Conservation (phyloP, 1,284 basidiomycete species). For the Papiliotrema terrestris region DNA sequence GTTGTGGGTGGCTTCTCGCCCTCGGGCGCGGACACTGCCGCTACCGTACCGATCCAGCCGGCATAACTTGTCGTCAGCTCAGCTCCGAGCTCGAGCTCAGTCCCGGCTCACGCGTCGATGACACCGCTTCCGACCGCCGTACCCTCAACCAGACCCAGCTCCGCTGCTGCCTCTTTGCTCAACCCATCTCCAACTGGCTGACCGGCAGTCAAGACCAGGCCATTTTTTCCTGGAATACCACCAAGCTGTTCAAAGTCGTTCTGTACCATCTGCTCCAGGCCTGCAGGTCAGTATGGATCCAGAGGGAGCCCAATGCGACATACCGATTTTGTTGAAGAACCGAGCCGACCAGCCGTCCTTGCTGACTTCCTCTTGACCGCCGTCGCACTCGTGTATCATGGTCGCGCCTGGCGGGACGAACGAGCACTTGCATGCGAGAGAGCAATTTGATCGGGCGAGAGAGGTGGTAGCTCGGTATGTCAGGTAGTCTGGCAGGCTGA, state of each 20-base stretch:
- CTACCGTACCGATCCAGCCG: conserved; percentile 97
- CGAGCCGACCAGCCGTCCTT: conserved; percentile 76
- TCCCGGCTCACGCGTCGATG: conserved; percentile 75
- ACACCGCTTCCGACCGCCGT: conserved; percentile 91
- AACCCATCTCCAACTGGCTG: conserved; percentile 84
- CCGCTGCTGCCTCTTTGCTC: conserved; percentile 70
- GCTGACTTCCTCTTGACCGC: conserved; percentile 42
- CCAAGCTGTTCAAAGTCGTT: conserved; percentile 74
- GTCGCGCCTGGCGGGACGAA: conserved; percentile 70
- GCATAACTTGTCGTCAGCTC: conserved; percentile 63
- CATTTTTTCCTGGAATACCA: conserved; percentile 58
- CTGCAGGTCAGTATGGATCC: conserved; percentile 11
- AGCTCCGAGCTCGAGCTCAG: neutral
- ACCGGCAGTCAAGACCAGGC: conserved; percentile 79
- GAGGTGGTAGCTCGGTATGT: conserved; percentile 85
- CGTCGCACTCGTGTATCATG: conserved; percentile 44
- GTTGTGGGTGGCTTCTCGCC: conserved; percentile 40
- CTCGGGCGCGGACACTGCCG: conserved; percentile 64
- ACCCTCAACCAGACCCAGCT: conserved; percentile 81
- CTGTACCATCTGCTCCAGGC: conserved; percentile 50
- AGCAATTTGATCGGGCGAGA: conserved; percentile 81
- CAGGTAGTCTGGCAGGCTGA: conserved; percentile 80
- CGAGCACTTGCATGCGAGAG: conserved; percentile 93
- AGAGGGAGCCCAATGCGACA: conserved; percentile 6
- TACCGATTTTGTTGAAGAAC: conserved; percentile 79